Conservation (phyloP, 2,329 filamentous ascomycete genomes). For the Colletotrichum lupini region DNA sequence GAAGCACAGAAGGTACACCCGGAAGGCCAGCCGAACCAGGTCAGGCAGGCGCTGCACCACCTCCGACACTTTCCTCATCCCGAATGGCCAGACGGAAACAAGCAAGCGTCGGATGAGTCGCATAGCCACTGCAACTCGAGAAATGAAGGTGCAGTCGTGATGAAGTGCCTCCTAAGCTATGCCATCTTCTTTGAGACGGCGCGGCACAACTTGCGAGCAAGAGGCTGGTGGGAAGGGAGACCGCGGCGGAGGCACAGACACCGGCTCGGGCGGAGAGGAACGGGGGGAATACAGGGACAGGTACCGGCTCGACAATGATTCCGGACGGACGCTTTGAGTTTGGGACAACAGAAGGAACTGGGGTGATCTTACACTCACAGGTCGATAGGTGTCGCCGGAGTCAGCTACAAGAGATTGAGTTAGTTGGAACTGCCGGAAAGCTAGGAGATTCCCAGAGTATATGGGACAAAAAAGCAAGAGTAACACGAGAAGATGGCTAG, state of each 20-base stretch:
- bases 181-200: neutral
- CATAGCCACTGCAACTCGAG: neutral
- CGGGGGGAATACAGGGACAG: neutral
- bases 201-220: neutral
- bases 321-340: neutral
- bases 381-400: constrained; percentile 70
- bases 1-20: neutral
- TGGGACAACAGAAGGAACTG: neutral
- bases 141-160: neutral
- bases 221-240: neutral
- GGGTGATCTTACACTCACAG: constrained; percentile 56
- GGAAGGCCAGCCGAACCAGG: neutral
- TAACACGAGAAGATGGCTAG: constrained; percentile 37
- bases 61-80: neutral
- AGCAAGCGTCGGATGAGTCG: neutral
- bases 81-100: neutral
- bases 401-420: constrained; percentile 59
- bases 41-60: neutral
- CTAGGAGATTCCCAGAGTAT: neutral
- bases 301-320: neutral
- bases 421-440: constrained; percentile 52
- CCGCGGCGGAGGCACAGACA: constrained; percentile 11
- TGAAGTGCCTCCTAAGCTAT: neutral
- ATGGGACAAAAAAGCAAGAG: constrained; percentile 23
- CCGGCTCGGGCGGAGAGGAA: neutral